Percentiles rank a stretch among this genome's conserved stretches.
Conservation (phyloP, 441 rosid genomes). For the Pelargonium australe region DNA sequence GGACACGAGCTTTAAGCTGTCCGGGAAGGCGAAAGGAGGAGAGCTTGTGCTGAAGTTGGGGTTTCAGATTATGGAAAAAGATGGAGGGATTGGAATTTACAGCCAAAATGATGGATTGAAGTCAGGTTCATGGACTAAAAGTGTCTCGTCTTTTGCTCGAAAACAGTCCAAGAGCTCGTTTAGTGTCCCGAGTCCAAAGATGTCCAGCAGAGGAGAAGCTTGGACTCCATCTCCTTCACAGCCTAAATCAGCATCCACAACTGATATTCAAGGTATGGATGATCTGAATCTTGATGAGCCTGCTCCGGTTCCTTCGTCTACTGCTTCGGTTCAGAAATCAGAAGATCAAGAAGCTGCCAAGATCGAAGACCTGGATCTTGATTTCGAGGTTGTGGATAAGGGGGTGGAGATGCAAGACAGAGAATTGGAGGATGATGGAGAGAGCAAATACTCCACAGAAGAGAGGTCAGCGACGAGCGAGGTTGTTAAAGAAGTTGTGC, state of each 20-base stretch:
- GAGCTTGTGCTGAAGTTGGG: slow-evolving; percentile 69
- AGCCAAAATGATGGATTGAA: slow-evolving; percentile 50
- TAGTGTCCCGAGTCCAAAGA: slow-evolving; percentile 80
- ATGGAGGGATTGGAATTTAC: slow-evolving; percentile 80
- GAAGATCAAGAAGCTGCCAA: slow-evolving; percentile 36
- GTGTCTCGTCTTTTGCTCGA: slow-evolving; percentile 44
- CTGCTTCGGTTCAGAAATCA: slow-evolving; percentile 27
- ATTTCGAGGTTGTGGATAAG: slow-evolving; percentile 79
- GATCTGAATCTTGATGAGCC: slow-evolving; percentile 82
- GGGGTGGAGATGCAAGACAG: slow-evolving; percentile 76
- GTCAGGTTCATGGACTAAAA: slow-evolving; percentile 26
- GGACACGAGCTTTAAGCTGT: slow-evolving; percentile 64
- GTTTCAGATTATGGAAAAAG: slow-evolving; percentile 90
- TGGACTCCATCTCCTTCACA: slow-evolving; percentile 49
- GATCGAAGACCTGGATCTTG: slow-evolving; percentile 58
- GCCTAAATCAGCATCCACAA: slow-evolving; percentile 23
- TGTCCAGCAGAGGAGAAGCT: slow-evolving; percentile 47
- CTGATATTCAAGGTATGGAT: slow-evolving; percentile 68
- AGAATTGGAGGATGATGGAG: slow-evolving; percentile 23
- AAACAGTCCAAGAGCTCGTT: slow-evolving; percentile 76
- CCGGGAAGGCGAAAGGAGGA: slow-evolving; percentile 94
- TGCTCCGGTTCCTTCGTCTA: slow-evolving; percentile 28
- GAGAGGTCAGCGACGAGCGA: slow-evolving; percentile 43
- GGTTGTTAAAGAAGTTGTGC: slow-evolving; percentile 60
- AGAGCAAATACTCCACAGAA: slow-evolving; percentile 32